Evolutionary conservation across 2,329 filamentous ascomycete genomes (phyloP).

Genomic region (Monascus ruber): DNA sequence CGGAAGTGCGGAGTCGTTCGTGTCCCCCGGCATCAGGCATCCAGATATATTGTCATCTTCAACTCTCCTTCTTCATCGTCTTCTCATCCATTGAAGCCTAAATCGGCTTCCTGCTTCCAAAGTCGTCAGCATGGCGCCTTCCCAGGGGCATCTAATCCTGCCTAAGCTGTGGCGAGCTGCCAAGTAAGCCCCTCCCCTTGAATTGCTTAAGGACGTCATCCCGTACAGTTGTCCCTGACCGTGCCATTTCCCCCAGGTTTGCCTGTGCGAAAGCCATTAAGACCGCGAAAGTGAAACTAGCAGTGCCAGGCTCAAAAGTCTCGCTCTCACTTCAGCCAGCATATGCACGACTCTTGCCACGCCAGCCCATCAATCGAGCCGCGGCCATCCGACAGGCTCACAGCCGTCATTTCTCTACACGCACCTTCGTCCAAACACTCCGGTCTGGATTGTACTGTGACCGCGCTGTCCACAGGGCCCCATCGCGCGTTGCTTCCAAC

Average conservation of each 20-base stretch:
- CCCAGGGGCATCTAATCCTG: constrained; percentile 39
- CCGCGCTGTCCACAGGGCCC: constrained; percentile 41
- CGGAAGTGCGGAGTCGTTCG: background rate
- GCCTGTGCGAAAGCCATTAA: constrained; percentile 37
- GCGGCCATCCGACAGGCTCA: constrained; percentile 54
- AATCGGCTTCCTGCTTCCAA: constrained; percentile 2
- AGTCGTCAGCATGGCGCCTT: constrained; percentile 33
- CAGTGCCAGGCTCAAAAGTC: constrained; percentile 25
- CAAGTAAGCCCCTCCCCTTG: constrained; percentile 22
- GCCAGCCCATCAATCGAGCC: constrained; percentile 50
- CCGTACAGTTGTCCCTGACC: constrained; percentile 12
- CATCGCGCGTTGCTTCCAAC: constrained; percentile 43
- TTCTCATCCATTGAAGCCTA: constrained; percentile 6
- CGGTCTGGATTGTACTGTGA: constrained; percentile 34
- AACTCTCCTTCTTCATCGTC: background rate
- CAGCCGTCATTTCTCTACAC: constrained; percentile 53
- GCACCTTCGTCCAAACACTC: constrained; percentile 42
- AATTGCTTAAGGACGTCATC: constrained; percentile 1
- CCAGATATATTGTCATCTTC: constrained; percentile 3
- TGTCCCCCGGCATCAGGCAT: constrained; percentile 17
- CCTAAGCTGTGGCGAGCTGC: constrained; percentile 39
- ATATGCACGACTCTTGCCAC: constrained; percentile 44
- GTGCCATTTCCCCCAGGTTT: constrained; percentile 22
- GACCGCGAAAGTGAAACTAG: constrained; percentile 31
- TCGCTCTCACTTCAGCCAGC: constrained; percentile 47